Percentiles rank a stretch among this genome's conserved stretches.
Conservation (phyloP, 2,329 filamentous ascomycete species). For the Colletotrichum noveboracense region DNA sequence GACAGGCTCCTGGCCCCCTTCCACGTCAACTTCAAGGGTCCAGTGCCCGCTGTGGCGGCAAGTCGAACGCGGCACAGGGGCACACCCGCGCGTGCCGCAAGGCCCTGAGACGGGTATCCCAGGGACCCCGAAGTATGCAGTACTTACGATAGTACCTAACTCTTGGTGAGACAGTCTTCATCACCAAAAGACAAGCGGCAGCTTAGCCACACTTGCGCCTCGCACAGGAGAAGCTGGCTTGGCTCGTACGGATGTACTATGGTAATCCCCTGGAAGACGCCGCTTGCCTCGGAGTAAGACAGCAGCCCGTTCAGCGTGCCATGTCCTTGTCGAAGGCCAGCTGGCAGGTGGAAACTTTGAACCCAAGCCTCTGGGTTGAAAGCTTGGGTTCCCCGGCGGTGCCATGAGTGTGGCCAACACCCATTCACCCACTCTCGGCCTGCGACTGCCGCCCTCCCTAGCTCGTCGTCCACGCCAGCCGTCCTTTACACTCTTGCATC, state of each 20-base stretch:
- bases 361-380: neutral
- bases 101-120: neutral
- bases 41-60: neutral
- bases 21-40: slow-evolving; percentile 4
- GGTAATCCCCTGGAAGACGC: neutral
- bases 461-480: neutral
- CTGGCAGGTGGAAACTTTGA: neutral
- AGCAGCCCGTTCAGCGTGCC: neutral
- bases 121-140: neutral
- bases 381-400: neutral
- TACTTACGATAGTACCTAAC: neutral
- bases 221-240: neutral
- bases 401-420: neutral
- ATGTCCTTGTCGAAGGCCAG: neutral
- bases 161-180: neutral
- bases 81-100: neutral
- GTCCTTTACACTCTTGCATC: neutral
- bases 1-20: neutral
- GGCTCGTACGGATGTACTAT: neutral
- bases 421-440: neutral
- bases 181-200: neutral
- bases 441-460: neutral
- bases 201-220: slow-evolving; percentile 12
- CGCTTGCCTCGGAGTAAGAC: neutral
- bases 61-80: neutral